Conservation (phyloP, 768 basidiomycete genomes). For the Mycena rosella region DNA sequence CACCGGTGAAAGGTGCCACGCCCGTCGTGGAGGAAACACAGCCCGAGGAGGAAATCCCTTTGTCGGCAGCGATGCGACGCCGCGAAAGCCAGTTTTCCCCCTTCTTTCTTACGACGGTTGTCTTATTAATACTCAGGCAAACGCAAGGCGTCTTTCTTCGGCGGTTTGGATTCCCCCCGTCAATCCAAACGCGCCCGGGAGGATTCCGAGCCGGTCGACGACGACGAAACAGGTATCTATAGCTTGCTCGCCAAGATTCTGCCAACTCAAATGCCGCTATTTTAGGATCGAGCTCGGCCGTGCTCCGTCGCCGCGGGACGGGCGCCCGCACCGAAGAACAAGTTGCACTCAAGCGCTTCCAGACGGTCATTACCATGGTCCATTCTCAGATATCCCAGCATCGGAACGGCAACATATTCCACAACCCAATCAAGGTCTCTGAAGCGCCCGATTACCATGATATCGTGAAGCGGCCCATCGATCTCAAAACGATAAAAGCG, state of each 20-base stretch:
- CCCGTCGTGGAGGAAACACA: constrained; percentile 28
- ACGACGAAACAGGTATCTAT: constrained; percentile 69
- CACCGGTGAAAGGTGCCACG: constrained; percentile 19
- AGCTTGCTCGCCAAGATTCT: not conserved
- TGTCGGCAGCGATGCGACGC: constrained; percentile 27
- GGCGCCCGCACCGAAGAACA: constrained; percentile 61
- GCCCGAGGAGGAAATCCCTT: constrained; percentile 31
- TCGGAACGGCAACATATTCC: constrained; percentile 90
- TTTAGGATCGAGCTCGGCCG: constrained; percentile 30
- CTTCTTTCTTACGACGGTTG: not conserved
- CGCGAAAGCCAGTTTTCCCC: constrained; percentile 27
- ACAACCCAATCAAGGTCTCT: constrained; percentile 87
- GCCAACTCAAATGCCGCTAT: constrained; percentile 15
- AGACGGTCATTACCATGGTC: constrained; percentile 84
- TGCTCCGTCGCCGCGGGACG: constrained; percentile 50
- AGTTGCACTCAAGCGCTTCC: constrained; percentile 78
- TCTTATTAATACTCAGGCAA: constrained; percentile 59
- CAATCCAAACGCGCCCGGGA: constrained; percentile 74
- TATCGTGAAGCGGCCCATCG: constrained; percentile 95
- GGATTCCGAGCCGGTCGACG: constrained; percentile 75
- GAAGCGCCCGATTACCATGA: constrained; percentile 95
- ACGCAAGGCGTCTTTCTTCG: constrained; percentile 72
- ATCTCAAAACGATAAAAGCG: constrained; percentile 93
- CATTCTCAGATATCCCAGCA: constrained; percentile 88
- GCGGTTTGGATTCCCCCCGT: constrained; percentile 59